Evolutionary conservation across 352 stramenopile species (phyloP).

Genomic region (Pythium sukuiense): DNA sequence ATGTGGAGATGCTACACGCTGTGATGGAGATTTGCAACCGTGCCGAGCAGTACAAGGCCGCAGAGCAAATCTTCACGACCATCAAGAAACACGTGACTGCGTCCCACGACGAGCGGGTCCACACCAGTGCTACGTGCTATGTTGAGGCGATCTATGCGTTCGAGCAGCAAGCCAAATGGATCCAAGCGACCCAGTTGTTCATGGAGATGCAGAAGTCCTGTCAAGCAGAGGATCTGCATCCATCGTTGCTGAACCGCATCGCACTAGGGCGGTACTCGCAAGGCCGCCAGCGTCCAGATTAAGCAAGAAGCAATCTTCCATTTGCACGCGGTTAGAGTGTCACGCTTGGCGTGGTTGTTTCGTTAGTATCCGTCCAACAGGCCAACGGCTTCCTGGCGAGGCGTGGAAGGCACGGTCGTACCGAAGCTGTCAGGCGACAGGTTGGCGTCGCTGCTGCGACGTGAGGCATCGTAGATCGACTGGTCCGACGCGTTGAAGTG

Average conservation of each 20-base stretch:
- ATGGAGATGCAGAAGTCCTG: slow-evolving; percentile 72
- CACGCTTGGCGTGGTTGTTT: slow-evolving; percentile 7
- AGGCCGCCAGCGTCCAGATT: slow-evolving; percentile 24
- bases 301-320: background rate
- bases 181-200: slow-evolving; percentile 62
- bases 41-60: slow-evolving; percentile 45
- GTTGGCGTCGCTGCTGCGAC: slow-evolving; percentile 6
- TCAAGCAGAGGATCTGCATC: slow-evolving; percentile 48
- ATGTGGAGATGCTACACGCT: slow-evolving; percentile 46
- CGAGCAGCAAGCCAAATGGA: slow-evolving; percentile 70
- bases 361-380: slow-evolving; percentile 44
- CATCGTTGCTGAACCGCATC: slow-evolving; percentile 52
- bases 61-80: slow-evolving; percentile 64
- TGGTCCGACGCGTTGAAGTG: slow-evolving; percentile 76
- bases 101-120: slow-evolving; percentile 27
- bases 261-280: slow-evolving; percentile 66
- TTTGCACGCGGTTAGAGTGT: background rate
- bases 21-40: slow-evolving; percentile 73
- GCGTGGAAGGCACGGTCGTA: slow-evolving; percentile 33
- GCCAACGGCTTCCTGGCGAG: slow-evolving; percentile 50
- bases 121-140: slow-evolving; percentile 56
- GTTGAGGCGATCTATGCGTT: slow-evolving; percentile 74
- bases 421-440: slow-evolving; percentile 28
- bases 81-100: slow-evolving; percentile 42
- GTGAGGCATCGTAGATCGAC: slow-evolving; percentile 52